Percentiles rank a stretch among this genome's conserved stretches.
Conservation (phyloP, 2,329 filamentous ascomycete species). For the Exophiala spinifera region DNA sequence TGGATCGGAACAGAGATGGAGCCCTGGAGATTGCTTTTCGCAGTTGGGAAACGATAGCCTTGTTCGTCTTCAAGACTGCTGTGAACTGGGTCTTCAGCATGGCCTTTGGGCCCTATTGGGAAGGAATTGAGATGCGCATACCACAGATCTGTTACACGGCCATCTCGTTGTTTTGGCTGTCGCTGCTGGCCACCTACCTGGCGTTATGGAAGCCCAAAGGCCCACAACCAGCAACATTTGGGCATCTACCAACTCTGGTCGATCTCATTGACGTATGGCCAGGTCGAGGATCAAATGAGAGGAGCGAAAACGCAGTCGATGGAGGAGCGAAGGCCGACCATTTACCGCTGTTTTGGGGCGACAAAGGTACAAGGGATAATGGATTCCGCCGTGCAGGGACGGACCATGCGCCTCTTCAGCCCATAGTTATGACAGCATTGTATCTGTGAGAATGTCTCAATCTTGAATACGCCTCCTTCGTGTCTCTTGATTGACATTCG, state of each 20-base stretch:
- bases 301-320: neutral
- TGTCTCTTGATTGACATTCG: too few species aligned
- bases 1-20: neutral
- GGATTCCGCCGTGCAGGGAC: neutral
- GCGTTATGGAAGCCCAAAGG: neutral
- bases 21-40: neutral
- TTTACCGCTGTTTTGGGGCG: neutral
- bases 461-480: neutral
- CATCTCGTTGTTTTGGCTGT: neutral
- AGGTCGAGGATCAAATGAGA: neutral
- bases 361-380: neutral
- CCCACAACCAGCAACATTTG: neutral
- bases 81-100: slow-evolving; percentile 1
- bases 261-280: neutral
- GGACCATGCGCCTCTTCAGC: neutral
- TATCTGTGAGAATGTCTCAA: neutral
- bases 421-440: neutral
- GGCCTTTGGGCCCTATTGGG: neutral
- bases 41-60: neutral
- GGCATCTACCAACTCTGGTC: neutral
- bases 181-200: neutral
- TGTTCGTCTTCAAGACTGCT: slow-evolving; percentile 3
- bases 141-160: neutral
- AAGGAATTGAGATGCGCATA: slow-evolving; percentile 3
- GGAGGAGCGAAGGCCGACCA: neutral